Evolutionary conservation across 2,329 filamentous ascomycete species (phyloP), one percentile per base, ranked within the genome.

Genomic region (Penicillium thymicola): DNA sequence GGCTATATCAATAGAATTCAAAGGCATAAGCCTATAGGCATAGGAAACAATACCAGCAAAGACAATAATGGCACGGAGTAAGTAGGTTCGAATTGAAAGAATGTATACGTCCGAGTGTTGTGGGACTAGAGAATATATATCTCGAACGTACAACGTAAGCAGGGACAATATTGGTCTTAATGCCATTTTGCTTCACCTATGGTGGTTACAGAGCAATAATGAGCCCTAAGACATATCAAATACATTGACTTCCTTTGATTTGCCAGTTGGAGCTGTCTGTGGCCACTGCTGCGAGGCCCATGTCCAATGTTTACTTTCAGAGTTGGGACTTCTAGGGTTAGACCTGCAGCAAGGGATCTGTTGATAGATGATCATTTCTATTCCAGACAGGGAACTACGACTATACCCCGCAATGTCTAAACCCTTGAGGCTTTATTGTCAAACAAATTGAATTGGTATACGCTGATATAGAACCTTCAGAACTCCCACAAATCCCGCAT

Each of bases 401-500:
- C n/a, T 52, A 52, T 34, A 52, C 34, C 41, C 28, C 54, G 36
- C 54, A 52, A 42, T 28, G 10, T 56, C 27, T 40, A 36, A 23
- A 21, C 36, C 13, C 36, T 42, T 16, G 42, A 21, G 16, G 11
- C 2, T 37, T 32, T 10, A 6, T 36, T 55, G 48, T 41, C 6
- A 42, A 55, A 51, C 42, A 45, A 52, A 56, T 52, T 52, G 41
- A 52, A 52, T 56, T 56, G 48, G 54, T 56, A 56, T 56, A 56
- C 54, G 54, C 54, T 56, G 54, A 51, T 46, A 45, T 43, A 37
- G 32, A 52, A 55, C 58, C 56, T 66, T 46, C 52, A 65, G 58
- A 75, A 77, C 59, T 72, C 70, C 75, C 74, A 76, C 37, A 77
- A 54, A 18, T 58, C 61, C 59, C 75, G 67, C 55, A 77, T 57